Evolutionary conservation across 257 asterid species (phyloP).

Genomic region (Solanum piurae): DNA sequence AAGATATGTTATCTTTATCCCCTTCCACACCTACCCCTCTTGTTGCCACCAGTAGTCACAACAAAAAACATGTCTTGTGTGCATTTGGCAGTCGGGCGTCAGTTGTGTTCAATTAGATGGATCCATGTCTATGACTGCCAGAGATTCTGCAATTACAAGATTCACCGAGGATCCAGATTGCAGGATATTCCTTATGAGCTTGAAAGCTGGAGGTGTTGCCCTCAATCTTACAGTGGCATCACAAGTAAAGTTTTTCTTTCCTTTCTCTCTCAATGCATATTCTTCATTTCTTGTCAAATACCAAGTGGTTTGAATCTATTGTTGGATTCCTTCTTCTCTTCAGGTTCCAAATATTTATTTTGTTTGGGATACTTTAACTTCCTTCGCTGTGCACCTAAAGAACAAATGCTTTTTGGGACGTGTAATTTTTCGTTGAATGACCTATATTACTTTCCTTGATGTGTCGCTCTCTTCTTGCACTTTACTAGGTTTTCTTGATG

Average conservation of each 20-base stretch:
- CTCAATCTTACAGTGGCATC: slow-evolving; percentile 96
- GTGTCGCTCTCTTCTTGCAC: slow-evolving; percentile 1
- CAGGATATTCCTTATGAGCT: slow-evolving; percentile 87
- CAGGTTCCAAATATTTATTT: neutral
- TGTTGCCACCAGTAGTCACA: neutral
- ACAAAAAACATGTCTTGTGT: neutral
- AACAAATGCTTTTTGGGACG: neutral
- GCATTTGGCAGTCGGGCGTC: slow-evolving; percentile 60
- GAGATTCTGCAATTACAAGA: slow-evolving; percentile 74
- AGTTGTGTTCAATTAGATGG: slow-evolving; percentile 75
- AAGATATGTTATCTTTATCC: neutral
- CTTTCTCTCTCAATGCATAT: neutral
- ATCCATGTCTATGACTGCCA: slow-evolving; percentile 73
- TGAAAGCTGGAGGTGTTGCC: slow-evolving; percentile 98
- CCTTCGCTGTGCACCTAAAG: neutral
- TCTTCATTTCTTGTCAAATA: neutral
- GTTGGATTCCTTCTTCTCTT: neutral
- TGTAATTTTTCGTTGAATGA: neutral
- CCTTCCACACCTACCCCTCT: neutral
- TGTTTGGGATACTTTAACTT: neutral
- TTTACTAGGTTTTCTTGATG: slow-evolving; percentile 85
- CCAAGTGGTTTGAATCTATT: neutral
- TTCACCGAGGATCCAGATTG: slow-evolving; percentile 72
- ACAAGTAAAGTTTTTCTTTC: slow-evolving; percentile 38
- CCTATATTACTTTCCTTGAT: neutral